These are phyloP conservation scores for Ogataea trehalophila DNA, from an alignment of 805 yeast species.

Conservation along the genomic window DNA sequence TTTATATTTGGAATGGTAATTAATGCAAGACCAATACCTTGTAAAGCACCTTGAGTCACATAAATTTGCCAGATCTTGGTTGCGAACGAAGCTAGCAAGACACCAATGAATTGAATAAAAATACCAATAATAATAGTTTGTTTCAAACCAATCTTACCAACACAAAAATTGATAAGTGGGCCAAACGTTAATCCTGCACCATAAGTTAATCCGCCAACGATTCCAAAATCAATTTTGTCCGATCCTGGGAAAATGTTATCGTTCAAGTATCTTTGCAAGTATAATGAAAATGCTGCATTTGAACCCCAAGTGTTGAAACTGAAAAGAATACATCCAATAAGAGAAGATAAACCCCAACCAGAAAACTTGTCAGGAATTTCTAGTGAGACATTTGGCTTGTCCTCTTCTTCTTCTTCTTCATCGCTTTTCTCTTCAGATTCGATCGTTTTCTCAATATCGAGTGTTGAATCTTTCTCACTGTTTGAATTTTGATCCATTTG, in stretches of 20 bases:
- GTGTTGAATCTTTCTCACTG: too few species aligned
- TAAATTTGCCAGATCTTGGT: slow-evolving; percentile 60
- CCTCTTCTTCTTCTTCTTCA: too few species aligned
- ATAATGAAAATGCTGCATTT: slow-evolving; percentile 62
- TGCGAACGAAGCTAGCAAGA: slow-evolving; percentile 56
- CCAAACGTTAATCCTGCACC: slow-evolving; percentile 47
- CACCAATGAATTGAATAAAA: slow-evolving; percentile 46
- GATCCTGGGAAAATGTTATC: slow-evolving; percentile 50
- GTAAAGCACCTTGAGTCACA: slow-evolving; percentile 62
- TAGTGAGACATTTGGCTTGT: background rate
- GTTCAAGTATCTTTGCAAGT: slow-evolving; percentile 51
- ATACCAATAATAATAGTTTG: slow-evolving; percentile 43
- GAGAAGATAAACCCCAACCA: slow-evolving; percentile 54
- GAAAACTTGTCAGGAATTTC: slow-evolving; percentile 59
- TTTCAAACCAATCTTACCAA: slow-evolving; percentile 41
- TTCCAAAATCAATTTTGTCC: slow-evolving; percentile 53
- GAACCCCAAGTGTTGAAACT: slow-evolving; percentile 72
- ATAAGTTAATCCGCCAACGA: slow-evolving; percentile 64
- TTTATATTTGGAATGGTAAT: slow-evolving; percentile 55
- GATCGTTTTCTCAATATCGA: too few species aligned
- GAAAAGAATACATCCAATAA: slow-evolving; percentile 43
- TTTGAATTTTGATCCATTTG: too few species aligned
- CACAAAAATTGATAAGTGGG: slow-evolving; percentile 42
- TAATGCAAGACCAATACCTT: slow-evolving; percentile 54
- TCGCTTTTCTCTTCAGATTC: too few species aligned